Conservation (phyloP, 148 eudicot species). For the Hydrangea macrophylla region DNA sequence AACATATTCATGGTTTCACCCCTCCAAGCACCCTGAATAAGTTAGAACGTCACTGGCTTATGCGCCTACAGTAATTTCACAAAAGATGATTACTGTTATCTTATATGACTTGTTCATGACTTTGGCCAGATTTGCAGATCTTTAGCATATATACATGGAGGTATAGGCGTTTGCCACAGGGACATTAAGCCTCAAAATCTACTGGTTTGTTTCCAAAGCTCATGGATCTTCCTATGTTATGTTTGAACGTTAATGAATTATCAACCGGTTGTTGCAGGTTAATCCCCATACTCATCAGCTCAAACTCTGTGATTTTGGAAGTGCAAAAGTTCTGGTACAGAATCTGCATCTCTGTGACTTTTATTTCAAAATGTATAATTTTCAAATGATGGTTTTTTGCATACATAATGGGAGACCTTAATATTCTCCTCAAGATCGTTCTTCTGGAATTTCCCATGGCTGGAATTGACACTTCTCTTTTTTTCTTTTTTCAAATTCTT, state of each 20-base stretch:
- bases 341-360: neutral
- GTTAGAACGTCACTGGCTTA: too few species aligned
- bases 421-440: neutral
- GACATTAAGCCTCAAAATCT: constrained; percentile 54
- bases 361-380: neutral
- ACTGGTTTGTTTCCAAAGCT: constrained; percentile 27
- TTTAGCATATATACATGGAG: constrained; percentile 46
- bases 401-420: neutral
- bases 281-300: constrained; percentile 51
- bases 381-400: too few species aligned
- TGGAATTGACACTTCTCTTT: too few species aligned
- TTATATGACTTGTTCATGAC: neutral
- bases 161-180: constrained; percentile 48
- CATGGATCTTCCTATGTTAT: neutral
- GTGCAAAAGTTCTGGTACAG: constrained; percentile 52
- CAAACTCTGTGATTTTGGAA: constrained; percentile 57
- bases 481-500: too few species aligned
- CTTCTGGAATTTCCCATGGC: too few species aligned
- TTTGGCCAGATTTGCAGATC: constrained; percentile 44
- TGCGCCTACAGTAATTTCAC: too few species aligned
- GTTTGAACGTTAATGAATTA: neutral
- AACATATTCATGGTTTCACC: too few species aligned
- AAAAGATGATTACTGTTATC: neutral
- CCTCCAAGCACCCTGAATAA: too few species aligned
- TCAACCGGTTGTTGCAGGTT: constrained; percentile 27